A percentile compares a stretch with the other conserved stretches of the same genome.
Conservation (phyloP, 768 basidiomycete species). For the Neoboletus magnificus region DNA sequence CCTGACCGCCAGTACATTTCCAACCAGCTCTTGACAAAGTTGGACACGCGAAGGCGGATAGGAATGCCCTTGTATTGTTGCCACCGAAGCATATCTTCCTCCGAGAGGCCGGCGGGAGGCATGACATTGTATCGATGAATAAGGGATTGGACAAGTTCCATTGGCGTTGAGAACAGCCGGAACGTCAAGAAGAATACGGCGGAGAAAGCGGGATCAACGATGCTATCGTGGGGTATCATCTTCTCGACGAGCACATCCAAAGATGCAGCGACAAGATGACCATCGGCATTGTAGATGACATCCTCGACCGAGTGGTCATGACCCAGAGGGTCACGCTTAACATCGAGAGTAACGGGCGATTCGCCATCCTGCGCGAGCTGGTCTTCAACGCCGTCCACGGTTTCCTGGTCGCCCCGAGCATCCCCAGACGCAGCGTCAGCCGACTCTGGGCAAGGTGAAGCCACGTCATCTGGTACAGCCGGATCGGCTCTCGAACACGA, state of each 20-base stretch:
- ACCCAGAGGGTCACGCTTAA: constrained; percentile 40
- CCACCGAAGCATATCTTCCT: constrained; percentile 70
- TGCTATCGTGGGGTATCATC: constrained; percentile 92
- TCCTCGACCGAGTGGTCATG: constrained; percentile 83
- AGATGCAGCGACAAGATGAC: constrained; percentile 87
- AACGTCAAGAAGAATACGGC: constrained; percentile 95
- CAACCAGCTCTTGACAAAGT: constrained; percentile 93
- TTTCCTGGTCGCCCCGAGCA: constrained; percentile 35
- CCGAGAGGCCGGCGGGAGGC: constrained; percentile 54
- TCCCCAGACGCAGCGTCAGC: constrained; percentile 55
- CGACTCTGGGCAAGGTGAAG: constrained; percentile 31
- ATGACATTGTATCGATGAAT: constrained; percentile 81
- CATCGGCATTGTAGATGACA: constrained; percentile 87
- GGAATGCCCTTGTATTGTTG: constrained; percentile 85
- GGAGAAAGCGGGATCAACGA: constrained; percentile 84
- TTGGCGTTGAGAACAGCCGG: constrained; percentile 81
- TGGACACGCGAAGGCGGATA: constrained; percentile 85
- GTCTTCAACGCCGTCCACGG: constrained; percentile 43
- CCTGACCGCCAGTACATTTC: constrained; percentile 86
- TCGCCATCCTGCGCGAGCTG: constrained; percentile 53
- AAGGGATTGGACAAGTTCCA: constrained; percentile 71
- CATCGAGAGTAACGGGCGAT: constrained; percentile 43
- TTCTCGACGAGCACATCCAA: constrained; percentile 90
- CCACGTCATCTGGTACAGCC: constrained; percentile 18
- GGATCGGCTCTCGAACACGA: constrained; percentile 30